Evolutionary conservation across 2,329 filamentous ascomycete species (phyloP).

Genomic region (Metarhizium guizhouense): DNA sequence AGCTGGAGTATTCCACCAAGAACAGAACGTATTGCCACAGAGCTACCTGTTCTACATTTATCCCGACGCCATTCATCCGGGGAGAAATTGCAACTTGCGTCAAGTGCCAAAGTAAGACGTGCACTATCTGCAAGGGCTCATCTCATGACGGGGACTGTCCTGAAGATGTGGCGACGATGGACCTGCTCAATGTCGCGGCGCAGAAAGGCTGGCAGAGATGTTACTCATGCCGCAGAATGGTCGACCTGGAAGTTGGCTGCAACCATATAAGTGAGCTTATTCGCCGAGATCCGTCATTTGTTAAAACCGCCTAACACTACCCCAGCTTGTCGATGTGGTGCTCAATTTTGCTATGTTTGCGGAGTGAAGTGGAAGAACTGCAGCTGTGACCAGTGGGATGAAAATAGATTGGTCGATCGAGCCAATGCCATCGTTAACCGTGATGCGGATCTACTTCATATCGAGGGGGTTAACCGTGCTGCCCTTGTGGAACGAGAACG

Average conservation of each 20-base stretch:
- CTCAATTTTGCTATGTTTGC: conserved; percentile 42
- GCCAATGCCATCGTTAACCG: neutral
- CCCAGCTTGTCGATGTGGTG: conserved; percentile 34
- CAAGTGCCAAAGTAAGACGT: conserved; percentile 35
- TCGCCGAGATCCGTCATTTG: neutral
- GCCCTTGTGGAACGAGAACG: neutral
- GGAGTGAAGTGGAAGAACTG: conserved; percentile 32
- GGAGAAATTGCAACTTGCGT: conserved; percentile 30
- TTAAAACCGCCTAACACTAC: neutral
- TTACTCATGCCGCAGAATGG: conserved; percentile 30
- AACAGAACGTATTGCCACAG: conserved; percentile 43
- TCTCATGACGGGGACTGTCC: conserved; percentile 40
- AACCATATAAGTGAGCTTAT: conserved; percentile 44
- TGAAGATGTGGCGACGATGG: conserved; percentile 28
- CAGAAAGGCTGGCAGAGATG: conserved; percentile 44
- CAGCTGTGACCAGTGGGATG: conserved; percentile 27
- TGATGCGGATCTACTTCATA: neutral
- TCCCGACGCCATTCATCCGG: conserved; percentile 24
- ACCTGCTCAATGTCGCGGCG: conserved; percentile 30
- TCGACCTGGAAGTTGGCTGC: conserved; percentile 43
- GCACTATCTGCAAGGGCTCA: conserved; percentile 38
- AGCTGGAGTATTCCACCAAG: conserved; percentile 36
- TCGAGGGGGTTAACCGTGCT: neutral
- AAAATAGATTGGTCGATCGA: conserved; percentile 11
- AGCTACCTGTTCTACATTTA: conserved; percentile 35